These are phyloP conservation scores for Saprolegnia diclina DNA, from an alignment of 352 stramenopile species.

Conservation along the genomic window DNA sequence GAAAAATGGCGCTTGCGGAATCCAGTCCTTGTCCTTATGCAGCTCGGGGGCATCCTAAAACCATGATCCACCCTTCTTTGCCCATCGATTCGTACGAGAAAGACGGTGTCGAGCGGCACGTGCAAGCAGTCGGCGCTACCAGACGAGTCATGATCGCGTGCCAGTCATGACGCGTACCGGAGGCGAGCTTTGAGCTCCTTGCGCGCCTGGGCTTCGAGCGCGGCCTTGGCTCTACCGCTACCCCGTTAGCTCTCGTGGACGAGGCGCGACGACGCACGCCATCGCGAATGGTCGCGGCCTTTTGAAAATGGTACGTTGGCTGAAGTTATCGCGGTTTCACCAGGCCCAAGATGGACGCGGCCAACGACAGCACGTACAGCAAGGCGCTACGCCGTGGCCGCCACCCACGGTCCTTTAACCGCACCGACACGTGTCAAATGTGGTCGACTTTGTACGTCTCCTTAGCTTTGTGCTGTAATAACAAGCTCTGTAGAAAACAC, in stretches of 20 bases:
- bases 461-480: not conserved
- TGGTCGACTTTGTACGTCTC: conserved; percentile 9
- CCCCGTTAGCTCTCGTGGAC: not conserved
- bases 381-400: conserved; percentile 1
- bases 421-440: not conserved
- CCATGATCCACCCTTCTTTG: no score
- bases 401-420: conserved; percentile 20
- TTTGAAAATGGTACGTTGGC: not conserved
- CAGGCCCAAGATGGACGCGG: not conserved
- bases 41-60: not conserved
- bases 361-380: conserved; percentile 6
- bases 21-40: not conserved
- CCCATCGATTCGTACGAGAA: not conserved
- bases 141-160: not conserved
- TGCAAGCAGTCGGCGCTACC: conserved; percentile 5
- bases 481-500: conserved; percentile 2
- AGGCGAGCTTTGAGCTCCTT: conserved; percentile 9
- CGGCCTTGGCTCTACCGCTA: conserved; percentile 1
- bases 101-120: not conserved
- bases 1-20: not conserved
- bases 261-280: not conserved
- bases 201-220: not conserved
- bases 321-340: not conserved
- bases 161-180: not conserved
- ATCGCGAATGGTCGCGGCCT: not conserved